Evolutionary conservation across 768 basidiomycete genomes (phyloP).

Genomic region (Crepidotus variabilis): DNA sequence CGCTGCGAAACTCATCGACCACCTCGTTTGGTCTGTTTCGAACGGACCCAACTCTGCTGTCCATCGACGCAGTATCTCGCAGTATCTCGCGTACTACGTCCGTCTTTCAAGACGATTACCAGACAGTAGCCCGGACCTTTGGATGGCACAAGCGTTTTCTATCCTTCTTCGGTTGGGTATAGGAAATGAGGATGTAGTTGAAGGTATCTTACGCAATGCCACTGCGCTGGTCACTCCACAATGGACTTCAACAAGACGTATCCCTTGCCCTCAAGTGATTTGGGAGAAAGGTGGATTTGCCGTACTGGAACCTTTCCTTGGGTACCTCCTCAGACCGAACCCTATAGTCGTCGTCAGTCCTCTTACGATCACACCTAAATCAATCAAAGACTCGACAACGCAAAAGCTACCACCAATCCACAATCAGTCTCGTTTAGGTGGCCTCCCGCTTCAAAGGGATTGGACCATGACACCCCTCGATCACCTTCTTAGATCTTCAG

Average conservation of each 20-base stretch:
- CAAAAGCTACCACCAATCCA: constrained; percentile 37
- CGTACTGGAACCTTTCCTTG: constrained; percentile 59
- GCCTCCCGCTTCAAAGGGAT: constrained; percentile 49
- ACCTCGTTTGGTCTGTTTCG: constrained; percentile 47
- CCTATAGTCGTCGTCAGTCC: constrained; percentile 47
- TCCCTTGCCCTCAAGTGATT: constrained; percentile 33
- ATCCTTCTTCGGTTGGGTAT: constrained; percentile 55
- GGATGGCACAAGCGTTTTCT: constrained; percentile 64
- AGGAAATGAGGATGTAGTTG: constrained; percentile 68
- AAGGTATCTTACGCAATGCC: constrained; percentile 38
- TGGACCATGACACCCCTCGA: constrained; percentile 72
- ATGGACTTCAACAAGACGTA: constrained; percentile 36
- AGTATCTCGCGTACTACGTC: constrained; percentile 51
- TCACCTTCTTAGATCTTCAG: constrained; percentile 76
- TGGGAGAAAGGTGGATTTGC: constrained; percentile 51
- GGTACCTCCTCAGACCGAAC: constrained; percentile 39
- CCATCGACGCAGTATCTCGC: constrained; percentile 44
- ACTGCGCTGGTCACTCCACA: constrained; percentile 30
- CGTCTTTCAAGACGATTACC: constrained; percentile 57
- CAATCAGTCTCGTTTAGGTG: constrained; percentile 22
- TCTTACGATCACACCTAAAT: constrained; percentile 42
- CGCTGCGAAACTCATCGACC: constrained; percentile 44
- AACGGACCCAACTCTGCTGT: constrained; percentile 5
- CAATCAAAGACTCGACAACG: constrained; percentile 56
- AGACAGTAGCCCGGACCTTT: constrained; percentile 49